Base-by-base conservation (phyloP, 192 early-diverging fungal species). In the Backusella mclennaniae region DNA sequence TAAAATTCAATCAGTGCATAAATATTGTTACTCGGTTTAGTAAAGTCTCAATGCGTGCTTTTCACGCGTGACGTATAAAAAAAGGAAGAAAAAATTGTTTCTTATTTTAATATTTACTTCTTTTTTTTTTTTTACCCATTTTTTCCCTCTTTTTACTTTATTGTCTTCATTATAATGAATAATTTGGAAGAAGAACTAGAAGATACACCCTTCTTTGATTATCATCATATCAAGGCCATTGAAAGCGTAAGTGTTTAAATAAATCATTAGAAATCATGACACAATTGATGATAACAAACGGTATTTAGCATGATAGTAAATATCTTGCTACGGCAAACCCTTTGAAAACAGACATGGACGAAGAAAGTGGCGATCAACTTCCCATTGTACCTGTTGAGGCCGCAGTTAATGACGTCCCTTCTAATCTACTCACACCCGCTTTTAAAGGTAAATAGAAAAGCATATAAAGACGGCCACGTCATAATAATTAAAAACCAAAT, bases 191-290 rank as follows among this genome's bases (percentile, higher is more conserved):
- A 63, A 63, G 56, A 63, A 29, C 5, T 29, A 29, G 77, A 79
- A 35, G 72, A 74, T 39, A 66, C 76, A 44, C 79, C 79, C 6
- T 80, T 73, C 38, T 76, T 80, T 76, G 77, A 80, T 35, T 80
- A 80, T 53, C 79, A 80, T 36, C 79, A 80, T 4, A 63, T 67
- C 31, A 76, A 76, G n/a, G 66, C 75, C 15, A 80, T 80, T 67
- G 71, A 76, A 31, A 80, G 69, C 39, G 79, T 80, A 73, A 66
- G 75, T 76, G 19, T 21, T 49, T 49, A 49, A 56, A 12, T 39
- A 39, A 12, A 39, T 3, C 2, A 39, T 39, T 33, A 3, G 33
- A 33, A 33, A 33, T 33, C 33, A 33, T 33, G 33, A 12, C 9
- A 39, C 38, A 39, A 39, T 39, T 9, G 38, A 12, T 39, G 11